phyloP scores from a whole-genome alignment of 768 basidiomycete genomes.

The Dentipellis sp. region DNA sequence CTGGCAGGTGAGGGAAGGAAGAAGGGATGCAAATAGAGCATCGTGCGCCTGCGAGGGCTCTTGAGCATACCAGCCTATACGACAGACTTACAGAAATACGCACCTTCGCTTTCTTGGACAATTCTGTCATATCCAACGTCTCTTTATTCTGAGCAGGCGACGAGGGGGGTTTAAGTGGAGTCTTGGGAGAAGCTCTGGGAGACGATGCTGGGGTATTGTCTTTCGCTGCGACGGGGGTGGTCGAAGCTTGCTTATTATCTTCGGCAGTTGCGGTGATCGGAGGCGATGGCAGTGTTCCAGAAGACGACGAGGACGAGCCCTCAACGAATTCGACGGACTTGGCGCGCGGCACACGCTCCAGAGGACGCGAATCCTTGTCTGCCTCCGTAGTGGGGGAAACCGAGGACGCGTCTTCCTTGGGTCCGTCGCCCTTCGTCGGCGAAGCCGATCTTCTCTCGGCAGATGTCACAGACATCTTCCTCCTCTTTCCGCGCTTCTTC shows the following conservation, averaged over 20 bases:
- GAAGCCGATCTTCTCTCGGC: not conserved
- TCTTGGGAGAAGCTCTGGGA: no score
- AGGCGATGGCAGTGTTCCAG: not conserved
- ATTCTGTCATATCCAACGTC: not conserved
- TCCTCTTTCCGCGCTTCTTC: conserved; percentile 20
- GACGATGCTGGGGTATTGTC: no score
- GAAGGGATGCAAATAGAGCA: conserved; percentile 40
- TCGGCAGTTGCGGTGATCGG: not conserved
- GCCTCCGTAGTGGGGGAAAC: no score
- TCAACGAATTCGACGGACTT: not conserved
- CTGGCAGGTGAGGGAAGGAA: conserved; percentile 64
- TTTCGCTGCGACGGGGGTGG: no score
- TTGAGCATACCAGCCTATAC: not conserved
- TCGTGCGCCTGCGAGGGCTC: conserved; percentile 32
- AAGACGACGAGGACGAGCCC: conserved; percentile 1
- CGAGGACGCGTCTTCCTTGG: no score
- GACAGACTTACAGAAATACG: not conserved
- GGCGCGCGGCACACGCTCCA: not conserved
- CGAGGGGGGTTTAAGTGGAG: no score
- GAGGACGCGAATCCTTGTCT: not conserved
- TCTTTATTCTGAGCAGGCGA: no score
- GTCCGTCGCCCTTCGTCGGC: not conserved
- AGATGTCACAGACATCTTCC: conserved; percentile 16
- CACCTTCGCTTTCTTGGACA: not conserved
- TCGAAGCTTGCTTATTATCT: no score